These are phyloP conservation scores for Prunus mume DNA, from an alignment of 306 rosid genomes.

Conservation along the genomic window DNA sequence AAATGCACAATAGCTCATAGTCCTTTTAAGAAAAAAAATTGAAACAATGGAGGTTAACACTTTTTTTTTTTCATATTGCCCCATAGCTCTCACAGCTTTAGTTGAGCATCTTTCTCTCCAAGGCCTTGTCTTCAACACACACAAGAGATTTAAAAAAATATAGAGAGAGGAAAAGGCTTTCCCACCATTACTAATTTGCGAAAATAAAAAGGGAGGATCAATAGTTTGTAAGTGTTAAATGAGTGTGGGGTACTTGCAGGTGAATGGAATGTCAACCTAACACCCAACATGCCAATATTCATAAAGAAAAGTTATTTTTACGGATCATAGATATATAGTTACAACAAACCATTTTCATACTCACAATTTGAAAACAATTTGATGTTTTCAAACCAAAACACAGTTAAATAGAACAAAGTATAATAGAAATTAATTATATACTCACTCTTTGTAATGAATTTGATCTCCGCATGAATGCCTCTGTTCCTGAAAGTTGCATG, in stretches of 20 bases:
- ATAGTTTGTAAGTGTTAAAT: background rate
- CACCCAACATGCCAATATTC: background rate
- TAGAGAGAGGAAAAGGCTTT: background rate
- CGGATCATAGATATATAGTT: background rate
- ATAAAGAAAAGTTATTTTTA: background rate
- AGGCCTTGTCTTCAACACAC: background rate
- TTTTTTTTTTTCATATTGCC: background rate
- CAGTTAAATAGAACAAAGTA: background rate
- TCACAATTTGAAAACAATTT: background rate
- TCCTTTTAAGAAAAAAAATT: background rate
- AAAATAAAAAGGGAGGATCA: background rate
- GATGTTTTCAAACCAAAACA: background rate
- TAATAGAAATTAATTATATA: conserved; percentile 1
- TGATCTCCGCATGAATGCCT: conserved; percentile 87
- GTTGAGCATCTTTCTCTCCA: background rate
- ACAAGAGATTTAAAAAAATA: background rate
- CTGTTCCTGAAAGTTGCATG: conserved; percentile 79
- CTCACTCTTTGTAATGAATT: conserved; percentile 87
- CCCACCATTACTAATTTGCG: background rate
- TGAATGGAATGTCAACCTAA: background rate
- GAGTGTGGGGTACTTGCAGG: background rate
- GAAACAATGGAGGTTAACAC: background rate
- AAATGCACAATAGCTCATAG: background rate
- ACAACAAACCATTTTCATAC: background rate
- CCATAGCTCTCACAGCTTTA: background rate